A percentile compares a stretch with the other conserved stretches of the same genome.
Evolutionary conservation across 2,329 filamentous ascomycete genomes (phyloP).

Genomic region (Claviceps pazoutovae): DNA sequence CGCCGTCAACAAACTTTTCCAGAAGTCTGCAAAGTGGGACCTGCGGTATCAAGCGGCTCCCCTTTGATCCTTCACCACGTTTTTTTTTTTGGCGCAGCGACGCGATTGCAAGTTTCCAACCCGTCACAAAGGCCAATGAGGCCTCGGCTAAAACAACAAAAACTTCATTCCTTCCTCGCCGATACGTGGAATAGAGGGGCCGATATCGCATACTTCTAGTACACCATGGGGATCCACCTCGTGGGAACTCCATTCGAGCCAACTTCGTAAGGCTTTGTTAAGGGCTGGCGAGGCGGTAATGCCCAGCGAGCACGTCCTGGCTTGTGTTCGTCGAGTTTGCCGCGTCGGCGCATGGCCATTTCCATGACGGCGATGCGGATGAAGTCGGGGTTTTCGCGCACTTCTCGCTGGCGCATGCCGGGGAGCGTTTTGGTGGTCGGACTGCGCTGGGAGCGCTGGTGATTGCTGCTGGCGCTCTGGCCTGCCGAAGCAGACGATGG

Average conservation of each 20-base stretch:
- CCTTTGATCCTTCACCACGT: neutral
- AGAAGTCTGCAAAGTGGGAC: conserved; percentile 2
- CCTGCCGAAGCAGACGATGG: neutral
- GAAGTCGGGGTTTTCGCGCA: conserved; percentile 57
- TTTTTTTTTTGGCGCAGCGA: neutral
- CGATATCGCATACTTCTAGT: conserved; percentile 8
- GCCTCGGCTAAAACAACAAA: neutral
- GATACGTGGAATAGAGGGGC: neutral
- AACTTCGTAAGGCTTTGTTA: conserved; percentile 40
- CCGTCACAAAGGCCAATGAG: neutral
- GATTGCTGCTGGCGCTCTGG: conserved; percentile 8
- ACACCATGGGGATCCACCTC: conserved; percentile 36
- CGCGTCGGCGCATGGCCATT: conserved; percentile 54
- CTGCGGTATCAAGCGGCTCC: neutral
- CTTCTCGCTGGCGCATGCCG: conserved; percentile 47
- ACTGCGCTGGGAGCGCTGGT: conserved; percentile 13
- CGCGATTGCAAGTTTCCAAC: neutral
- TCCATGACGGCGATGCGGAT: conserved; percentile 59
- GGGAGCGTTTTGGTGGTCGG: conserved; percentile 21
- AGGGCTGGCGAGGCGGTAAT: conserved; percentile 48
- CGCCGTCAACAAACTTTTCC: neutral
- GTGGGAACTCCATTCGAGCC: conserved; percentile 43
- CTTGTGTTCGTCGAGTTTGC: conserved; percentile 51
- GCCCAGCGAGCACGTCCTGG: conserved; percentile 56
- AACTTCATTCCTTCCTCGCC: neutral